Evolutionary conservation across 2,329 filamentous ascomycete genomes (phyloP), one percentile per base, ranked within the genome.

Genomic region (Colletotrichum eleusines): DNA sequence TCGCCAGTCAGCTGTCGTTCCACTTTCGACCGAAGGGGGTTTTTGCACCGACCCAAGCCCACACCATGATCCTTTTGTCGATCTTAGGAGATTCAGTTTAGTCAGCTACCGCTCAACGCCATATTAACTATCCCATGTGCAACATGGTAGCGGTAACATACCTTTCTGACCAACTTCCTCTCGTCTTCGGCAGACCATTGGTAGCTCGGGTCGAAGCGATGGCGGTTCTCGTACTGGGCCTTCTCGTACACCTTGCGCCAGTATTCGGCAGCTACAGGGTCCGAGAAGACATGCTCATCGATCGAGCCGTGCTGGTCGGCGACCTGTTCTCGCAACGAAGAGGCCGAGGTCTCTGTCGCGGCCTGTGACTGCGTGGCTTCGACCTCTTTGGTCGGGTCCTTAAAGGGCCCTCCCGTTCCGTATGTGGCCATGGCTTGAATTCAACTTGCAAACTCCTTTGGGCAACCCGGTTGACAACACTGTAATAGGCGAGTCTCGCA

Each of bases 211-310:
- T 91, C 88, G 75, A 88, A 91, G 16, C 89, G 84, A 75, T 91
- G 89, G 0, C 84, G 80, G 23, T 89, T 89, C 78, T 91, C 89
- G 74, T 91, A 91, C 0, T 78, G 72, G 1, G 87, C 86, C 8
- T 84, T 84, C 72, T 89, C 86, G 71, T 89, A 90, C 5, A 88
- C 76, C 5, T 79, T 78, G 2, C 81, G 80, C 84, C 87, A 90
- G 74, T 87, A 83, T n/a, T 85, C 83, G 1, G 87, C 86, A 2
- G 86, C 79, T 3, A 81, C 80, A 2, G 85, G 83, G 60, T 89
- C 85, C 0, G 83, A 79, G 74, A 90, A 90, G 44, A 81, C 65
- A 55, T 85, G 82, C n/a, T 80, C 78, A 2, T 77, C 73, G 20
- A 76, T 74, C 14, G 79, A 80, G 9, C 79, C 79, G 58, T 79